Conservation (phyloP, 2,329 filamentous ascomycete genomes). For the Aaosphaeria pasadenensis region DNA sequence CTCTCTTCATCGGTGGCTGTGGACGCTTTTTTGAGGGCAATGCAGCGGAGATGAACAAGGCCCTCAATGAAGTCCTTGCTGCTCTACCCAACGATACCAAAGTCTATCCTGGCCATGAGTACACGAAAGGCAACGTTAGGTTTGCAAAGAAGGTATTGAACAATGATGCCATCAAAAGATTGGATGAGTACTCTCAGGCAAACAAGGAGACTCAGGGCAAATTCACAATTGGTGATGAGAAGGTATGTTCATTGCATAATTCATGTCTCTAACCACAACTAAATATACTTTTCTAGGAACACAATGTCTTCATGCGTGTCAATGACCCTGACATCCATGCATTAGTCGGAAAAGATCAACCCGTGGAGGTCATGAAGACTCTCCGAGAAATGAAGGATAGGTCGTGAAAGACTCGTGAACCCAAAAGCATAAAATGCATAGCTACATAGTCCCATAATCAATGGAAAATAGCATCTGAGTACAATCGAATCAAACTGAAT, state of each 20-base stretch:
- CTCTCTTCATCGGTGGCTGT: constrained; percentile 91
- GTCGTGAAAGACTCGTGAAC: constrained; percentile 8
- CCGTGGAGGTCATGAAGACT: constrained; percentile 79
- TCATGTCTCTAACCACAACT: not conserved
- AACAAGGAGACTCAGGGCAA: constrained; percentile 90
- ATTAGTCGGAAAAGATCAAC: constrained; percentile 75
- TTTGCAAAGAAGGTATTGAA: constrained; percentile 77
- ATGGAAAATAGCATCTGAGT: not conserved
- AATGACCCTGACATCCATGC: constrained; percentile 82
- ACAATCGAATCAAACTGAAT: not conserved
- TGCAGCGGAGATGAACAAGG: constrained; percentile 81
- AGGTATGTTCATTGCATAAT: constrained; percentile 53
- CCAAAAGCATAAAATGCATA: no score
- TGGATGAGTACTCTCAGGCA: constrained; percentile 71
- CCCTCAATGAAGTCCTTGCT: constrained; percentile 81
- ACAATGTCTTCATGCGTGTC: constrained; percentile 97
- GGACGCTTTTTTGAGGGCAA: constrained; percentile 95
- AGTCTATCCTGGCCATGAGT: constrained; percentile 94
- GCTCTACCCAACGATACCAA: constrained; percentile 83
- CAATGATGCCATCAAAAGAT: constrained; percentile 67
- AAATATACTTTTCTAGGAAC: constrained; percentile 56
- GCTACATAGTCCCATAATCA: not conserved
- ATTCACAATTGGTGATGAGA: constrained; percentile 96
- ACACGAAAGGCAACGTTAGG: constrained; percentile 94
- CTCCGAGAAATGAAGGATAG: constrained; percentile 86